These are phyloP conservation scores for Rhipidocladum racemiflorum DNA, from an alignment of 176 grass and related monocot species.

Conservation along the genomic window DNA sequence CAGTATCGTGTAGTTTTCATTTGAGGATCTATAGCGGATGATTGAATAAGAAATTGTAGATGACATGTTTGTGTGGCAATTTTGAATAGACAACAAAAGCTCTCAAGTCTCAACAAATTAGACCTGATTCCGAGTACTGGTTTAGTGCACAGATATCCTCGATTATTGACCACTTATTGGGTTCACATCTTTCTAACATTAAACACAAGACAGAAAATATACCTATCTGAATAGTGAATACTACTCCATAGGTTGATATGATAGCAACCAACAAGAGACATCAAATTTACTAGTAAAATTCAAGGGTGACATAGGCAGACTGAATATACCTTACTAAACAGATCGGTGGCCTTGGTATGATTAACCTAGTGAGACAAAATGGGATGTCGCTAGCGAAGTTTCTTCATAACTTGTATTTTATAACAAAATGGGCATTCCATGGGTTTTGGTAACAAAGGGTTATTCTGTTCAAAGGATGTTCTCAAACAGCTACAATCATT, in stretches of 20 bases:
- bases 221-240: no score
- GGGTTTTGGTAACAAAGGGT: neutral
- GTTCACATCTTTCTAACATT: no score
- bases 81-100: neutral
- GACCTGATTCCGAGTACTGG: neutral
- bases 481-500: neutral
- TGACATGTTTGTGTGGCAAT: neutral
- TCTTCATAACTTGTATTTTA: neutral
- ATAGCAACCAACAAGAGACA: no score
- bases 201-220: no score
- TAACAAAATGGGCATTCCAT: neutral
- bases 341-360: neutral
- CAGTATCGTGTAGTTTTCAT: neutral
- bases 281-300: no score
- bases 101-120: neutral
- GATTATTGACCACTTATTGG: no score
- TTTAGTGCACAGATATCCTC: neutral
- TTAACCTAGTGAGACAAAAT: no score
- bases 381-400: neutral
- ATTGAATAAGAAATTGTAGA: slow-evolving; percentile 13
- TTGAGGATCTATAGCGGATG: neutral
- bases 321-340: neutral
- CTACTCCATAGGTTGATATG: no score
- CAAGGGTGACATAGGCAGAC: no score
- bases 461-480: neutral